Evolutionary conservation across 2,329 filamentous ascomycete species (phyloP).

Genomic region (Gnomoniopsis sp.): DNA sequence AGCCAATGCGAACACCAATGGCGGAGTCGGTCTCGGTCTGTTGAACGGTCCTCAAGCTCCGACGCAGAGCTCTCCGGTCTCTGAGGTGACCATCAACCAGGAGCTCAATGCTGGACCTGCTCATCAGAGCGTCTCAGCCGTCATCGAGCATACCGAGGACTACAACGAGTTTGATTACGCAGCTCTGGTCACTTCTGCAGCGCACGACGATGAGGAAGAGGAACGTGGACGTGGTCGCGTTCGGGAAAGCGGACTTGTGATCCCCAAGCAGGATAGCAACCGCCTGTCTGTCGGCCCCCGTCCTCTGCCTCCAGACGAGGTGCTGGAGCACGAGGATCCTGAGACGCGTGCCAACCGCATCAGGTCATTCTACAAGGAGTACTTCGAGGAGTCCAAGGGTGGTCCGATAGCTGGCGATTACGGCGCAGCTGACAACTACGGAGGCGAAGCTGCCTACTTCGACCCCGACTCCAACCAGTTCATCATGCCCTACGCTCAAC

Average conservation of each 20-base stretch:
- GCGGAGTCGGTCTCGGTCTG: conserved; percentile 15
- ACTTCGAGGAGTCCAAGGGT: conserved; percentile 81
- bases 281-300: conserved; percentile 71
- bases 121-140: conserved; percentile 22
- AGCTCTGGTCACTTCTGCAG: conserved; percentile 11
- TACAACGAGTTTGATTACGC: conserved; percentile 30
- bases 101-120: conserved; percentile 13
- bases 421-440: conserved; percentile 50
- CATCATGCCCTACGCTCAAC: conserved; percentile 80
- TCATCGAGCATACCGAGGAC: conserved; percentile 31
- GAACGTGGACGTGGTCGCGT: conserved; percentile 35
- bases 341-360: conserved; percentile 95
- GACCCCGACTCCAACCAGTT: conserved; percentile 68
- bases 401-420: conserved; percentile 49
- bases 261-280: conserved; percentile 53
- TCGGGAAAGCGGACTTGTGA: conserved; percentile 38
- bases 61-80: background rate
- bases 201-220: conserved; percentile 22
- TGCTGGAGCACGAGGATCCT: conserved; percentile 77
- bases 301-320: conserved; percentile 82
- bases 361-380: conserved; percentile 98
- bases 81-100: conserved; percentile 8
- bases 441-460: conserved; percentile 64
- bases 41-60: conserved; percentile 9
- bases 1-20: background rate